These are phyloP conservation scores for Phialocephala subalpina DNA, from an alignment of 2,329 filamentous ascomycete species.

Conservation along the genomic window DNA sequence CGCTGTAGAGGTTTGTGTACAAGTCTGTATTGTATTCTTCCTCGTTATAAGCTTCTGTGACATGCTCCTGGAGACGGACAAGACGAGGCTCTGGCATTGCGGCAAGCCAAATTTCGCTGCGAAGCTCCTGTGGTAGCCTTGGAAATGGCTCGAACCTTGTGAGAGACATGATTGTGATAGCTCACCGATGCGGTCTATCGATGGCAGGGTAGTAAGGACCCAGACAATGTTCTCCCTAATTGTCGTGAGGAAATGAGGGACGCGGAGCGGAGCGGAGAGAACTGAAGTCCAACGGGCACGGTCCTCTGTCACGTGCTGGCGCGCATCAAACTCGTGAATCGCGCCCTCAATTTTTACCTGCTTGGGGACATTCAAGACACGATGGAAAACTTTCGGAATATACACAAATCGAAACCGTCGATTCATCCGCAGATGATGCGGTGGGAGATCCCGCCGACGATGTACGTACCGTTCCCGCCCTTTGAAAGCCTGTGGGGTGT, in stretches of 20 bases:
- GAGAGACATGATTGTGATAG: background rate
- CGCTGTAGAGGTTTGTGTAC: background rate
- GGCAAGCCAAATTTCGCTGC: background rate
- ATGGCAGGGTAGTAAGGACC: no score
- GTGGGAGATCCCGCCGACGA: background rate
- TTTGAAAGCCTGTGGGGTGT: no score
- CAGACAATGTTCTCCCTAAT: no score
- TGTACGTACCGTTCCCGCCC: no score
- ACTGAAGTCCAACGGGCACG: no score
- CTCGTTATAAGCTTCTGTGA: background rate
- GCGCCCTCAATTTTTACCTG: no score
- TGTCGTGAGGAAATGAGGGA: no score
- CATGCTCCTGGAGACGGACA: background rate
- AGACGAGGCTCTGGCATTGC: slow-evolving; percentile 3
- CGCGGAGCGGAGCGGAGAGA: no score
- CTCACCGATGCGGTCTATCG: no score
- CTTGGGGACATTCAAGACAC: no score
- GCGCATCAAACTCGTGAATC: no score
- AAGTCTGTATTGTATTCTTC: background rate
- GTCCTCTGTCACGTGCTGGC: no score
- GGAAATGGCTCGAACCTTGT: background rate
- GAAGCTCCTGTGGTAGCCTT: slow-evolving; percentile 2
- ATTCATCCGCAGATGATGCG: background rate
- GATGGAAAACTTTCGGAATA: background rate
- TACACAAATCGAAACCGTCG: background rate